Percentiles rank a stretch among this genome's conserved stretches.
These are phyloP conservation scores for Diaporthe sp. DNA, from an alignment of 2,329 filamentous ascomycete genomes.

Conservation along the genomic window DNA sequence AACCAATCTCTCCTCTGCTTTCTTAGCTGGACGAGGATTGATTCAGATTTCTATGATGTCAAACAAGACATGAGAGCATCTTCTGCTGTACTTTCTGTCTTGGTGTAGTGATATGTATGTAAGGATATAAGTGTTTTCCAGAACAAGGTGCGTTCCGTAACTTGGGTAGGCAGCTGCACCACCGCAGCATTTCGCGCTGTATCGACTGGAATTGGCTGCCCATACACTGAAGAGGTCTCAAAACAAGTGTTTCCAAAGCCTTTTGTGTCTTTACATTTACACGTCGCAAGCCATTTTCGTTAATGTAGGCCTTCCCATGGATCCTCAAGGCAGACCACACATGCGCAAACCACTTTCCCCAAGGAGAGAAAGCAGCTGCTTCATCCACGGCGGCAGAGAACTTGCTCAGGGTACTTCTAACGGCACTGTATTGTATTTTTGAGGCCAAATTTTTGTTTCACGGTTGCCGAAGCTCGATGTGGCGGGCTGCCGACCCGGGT, in stretches of 20 bases:
- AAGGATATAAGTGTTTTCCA: too few species aligned
- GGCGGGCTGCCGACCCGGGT: slow-evolving; percentile 69
- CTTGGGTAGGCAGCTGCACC: not conserved
- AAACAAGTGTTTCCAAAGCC: too few species aligned
- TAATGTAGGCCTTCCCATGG: not conserved
- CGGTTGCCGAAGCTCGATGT: not conserved
- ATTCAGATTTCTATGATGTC: too few species aligned
- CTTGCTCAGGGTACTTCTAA: too few species aligned
- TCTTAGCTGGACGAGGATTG: not conserved
- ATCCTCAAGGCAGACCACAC: not conserved
- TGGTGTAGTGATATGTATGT: too few species aligned
- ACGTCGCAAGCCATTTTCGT: not conserved
- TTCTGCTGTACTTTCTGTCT: too few species aligned
- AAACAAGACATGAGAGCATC: too few species aligned
- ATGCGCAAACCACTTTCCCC: not conserved
- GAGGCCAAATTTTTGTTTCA: too few species aligned
- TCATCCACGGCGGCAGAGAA: not conserved
- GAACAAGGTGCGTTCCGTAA: not conserved
- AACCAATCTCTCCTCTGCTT: not conserved
- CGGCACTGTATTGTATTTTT: too few species aligned
- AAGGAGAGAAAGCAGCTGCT: not conserved
- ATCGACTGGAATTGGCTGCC: not conserved
- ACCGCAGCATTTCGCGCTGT: not conserved
- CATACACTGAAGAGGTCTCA: too few species aligned
- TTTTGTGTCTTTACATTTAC: not conserved